A percentile compares a stretch with the other conserved stretches of the same genome.
These are phyloP conservation scores for Yarrowia galli DNA, from an alignment of 1,139 yeast genomes.

Conservation along the genomic window DNA sequence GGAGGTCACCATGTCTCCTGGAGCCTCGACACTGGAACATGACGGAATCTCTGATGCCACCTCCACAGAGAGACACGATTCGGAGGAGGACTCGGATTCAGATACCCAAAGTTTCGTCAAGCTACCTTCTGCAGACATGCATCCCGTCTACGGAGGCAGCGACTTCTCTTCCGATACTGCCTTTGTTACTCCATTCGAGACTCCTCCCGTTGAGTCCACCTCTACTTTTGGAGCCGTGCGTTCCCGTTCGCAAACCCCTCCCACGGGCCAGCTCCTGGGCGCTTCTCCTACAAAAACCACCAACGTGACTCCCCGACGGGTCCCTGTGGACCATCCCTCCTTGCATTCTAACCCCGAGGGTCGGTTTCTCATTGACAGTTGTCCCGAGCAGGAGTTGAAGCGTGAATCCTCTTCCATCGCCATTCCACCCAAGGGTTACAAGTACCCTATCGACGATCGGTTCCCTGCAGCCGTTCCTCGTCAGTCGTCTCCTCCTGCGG, in stretches of 20 bases:
- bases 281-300: conserved; percentile 22
- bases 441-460: conserved; percentile 31
- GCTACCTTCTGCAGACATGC: conserved; percentile 27
- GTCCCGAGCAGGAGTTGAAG: conserved; percentile 24
- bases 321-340: conserved; percentile 37
- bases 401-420: conserved; percentile 6
- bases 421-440: conserved; percentile 9
- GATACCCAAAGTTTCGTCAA: conserved; percentile 31
- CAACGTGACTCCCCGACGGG: conserved; percentile 22
- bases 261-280: conserved; percentile 10
- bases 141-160: conserved; percentile 18
- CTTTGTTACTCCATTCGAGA: conserved; percentile 14
- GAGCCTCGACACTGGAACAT: conserved; percentile 12
- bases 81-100: neutral
- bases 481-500: conserved; percentile 26
- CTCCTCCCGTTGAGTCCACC: conserved; percentile 13
- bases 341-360: conserved; percentile 37
- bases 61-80: neutral
- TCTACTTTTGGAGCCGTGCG: conserved; percentile 14
- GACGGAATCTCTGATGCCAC: conserved; percentile 27
- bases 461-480: conserved; percentile 30
- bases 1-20: conserved; percentile 11
- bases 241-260: conserved; percentile 22
- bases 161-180: neutral
- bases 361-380: conserved; percentile 35